Evolutionary conservation across 768 basidiomycete species (phyloP), one percentile per base, ranked within the genome.

Genomic region (Tricholoma hemisulphureum): DNA sequence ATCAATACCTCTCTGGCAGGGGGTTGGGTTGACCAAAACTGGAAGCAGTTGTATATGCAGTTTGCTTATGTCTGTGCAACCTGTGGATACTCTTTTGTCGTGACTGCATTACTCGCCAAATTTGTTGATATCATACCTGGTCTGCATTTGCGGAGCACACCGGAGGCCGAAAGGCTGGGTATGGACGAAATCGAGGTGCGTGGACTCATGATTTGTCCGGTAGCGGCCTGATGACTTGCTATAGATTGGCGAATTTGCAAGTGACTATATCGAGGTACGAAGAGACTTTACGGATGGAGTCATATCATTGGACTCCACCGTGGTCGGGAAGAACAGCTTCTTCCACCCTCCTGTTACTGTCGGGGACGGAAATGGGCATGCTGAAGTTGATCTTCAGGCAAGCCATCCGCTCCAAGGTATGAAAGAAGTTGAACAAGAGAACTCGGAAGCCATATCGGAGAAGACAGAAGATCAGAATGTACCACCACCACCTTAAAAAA

Each of bases 41-140:
- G 83, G 82, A 86, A 86, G 64, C 91, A 91, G 64, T 78, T 95
- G 20, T 90, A 90, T 61, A 88, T 86, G 63, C 91, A 93, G 57
- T 74, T 93, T 56, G 80, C 81, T 6, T 88, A 87, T 61, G 75
- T 87, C 48, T 78, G 77, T 59, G 84, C 86, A 41, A 74, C 78
- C 34, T 81, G 78, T 59, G 75, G 67, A 10, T 91, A 88, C 63
- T 79, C 81, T 31, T 86, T 87, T 62, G 81, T 83, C 53, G 77
- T 80, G 41, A 88, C 88, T 7, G 85, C 85, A 0, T 59, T 80
- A 6, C 69, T 88, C n/a, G 84, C 80, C 13, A 87, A 86, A 67
- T 68, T 56, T 14, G 63, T 88, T 49, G 82, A 88, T 60, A 10
- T 77, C 3, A 77, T 85, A 51, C 87, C 87, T 45, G 85, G 86